A percentile compares a stretch with the other conserved stretches of the same genome.
Evolutionary conservation across 1,284 basidiomycete genomes (phyloP).

Genomic region (Testicularia cyperi): DNA sequence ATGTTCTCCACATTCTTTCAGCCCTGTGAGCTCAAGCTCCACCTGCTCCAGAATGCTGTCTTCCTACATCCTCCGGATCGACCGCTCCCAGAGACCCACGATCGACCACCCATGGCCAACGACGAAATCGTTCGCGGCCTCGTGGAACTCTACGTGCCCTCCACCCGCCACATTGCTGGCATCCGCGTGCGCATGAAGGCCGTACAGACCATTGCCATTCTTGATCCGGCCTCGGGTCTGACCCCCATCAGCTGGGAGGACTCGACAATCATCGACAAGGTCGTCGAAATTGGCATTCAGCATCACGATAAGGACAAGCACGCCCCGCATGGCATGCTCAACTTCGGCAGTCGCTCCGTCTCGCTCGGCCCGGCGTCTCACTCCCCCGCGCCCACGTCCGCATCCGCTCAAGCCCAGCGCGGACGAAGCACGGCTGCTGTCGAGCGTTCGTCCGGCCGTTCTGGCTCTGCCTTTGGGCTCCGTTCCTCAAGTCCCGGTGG

Average conservation of each 20-base stretch:
- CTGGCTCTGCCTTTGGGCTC: slow-evolving; percentile 33
- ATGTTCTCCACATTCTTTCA: slow-evolving; percentile 56
- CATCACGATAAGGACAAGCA: slow-evolving; percentile 33
- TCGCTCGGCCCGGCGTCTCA: slow-evolving; percentile 14
- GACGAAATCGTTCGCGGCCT: slow-evolving; percentile 58
- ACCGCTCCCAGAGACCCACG: slow-evolving; percentile 40
- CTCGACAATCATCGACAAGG: slow-evolving; percentile 53
- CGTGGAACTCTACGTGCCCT: slow-evolving; percentile 56
- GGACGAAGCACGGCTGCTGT: slow-evolving; percentile 24
- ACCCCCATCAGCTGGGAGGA: slow-evolving; percentile 55
- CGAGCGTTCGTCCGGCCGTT: slow-evolving; percentile 29
- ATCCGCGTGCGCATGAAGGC: slow-evolving; percentile 54
- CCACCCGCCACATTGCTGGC: slow-evolving; percentile 51
- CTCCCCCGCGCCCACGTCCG: slow-evolving; percentile 3
- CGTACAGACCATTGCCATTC: slow-evolving; percentile 54
- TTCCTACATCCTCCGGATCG: slow-evolving; percentile 55
- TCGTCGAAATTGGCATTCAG: slow-evolving; percentile 56
- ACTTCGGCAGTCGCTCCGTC: slow-evolving; percentile 21
- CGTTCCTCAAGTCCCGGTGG: slow-evolving; percentile 34
- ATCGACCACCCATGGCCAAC: slow-evolving; percentile 50
- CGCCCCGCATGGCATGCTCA: slow-evolving; percentile 5
- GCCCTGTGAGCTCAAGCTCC: slow-evolving; percentile 55
- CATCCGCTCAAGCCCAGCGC: slow-evolving; percentile 10
- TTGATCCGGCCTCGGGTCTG: slow-evolving; percentile 44
- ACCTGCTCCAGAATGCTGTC: slow-evolving; percentile 55